Conservation (phyloP, 306 rosid genomes). For the Glycine soja region DNA sequence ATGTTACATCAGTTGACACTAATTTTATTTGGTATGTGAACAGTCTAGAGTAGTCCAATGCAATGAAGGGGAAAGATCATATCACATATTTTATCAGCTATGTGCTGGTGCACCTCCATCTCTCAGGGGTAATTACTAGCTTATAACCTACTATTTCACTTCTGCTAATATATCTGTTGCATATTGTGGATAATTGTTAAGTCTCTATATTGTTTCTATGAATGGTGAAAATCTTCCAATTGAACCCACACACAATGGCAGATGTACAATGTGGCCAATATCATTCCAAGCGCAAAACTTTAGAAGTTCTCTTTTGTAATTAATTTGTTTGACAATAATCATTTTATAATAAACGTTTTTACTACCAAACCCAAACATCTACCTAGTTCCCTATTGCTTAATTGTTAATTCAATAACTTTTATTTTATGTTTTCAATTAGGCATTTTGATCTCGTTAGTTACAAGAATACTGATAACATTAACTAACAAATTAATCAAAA, state of each 20-base stretch:
- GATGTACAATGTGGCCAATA: background rate
- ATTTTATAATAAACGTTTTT: slow-evolving; percentile 20
- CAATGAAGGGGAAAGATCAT: slow-evolving; percentile 91
- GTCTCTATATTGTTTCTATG: no score
- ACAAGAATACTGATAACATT: slow-evolving; percentile 6
- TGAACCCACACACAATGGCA: background rate
- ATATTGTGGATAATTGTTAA: slow-evolving; percentile 12
- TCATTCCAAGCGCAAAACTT: slow-evolving; percentile 11
- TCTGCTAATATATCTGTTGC: slow-evolving; percentile 33
- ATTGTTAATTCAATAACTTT: background rate
- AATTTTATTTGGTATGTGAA: slow-evolving; percentile 41
- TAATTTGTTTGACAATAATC: slow-evolving; percentile 18
- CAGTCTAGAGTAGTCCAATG: slow-evolving; percentile 99
- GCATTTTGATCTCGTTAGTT: slow-evolving; percentile 11
- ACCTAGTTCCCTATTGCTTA: slow-evolving; percentile 2
- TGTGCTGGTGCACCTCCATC: slow-evolving; percentile 89
- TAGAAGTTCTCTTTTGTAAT: background rate
- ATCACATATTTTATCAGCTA: slow-evolving; percentile 93
- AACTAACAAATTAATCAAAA: slow-evolving; percentile 9
- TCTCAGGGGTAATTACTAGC: slow-evolving; percentile 61
- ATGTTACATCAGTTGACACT: slow-evolving; percentile 35
- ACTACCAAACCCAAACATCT: slow-evolving; percentile 7
- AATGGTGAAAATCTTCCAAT: background rate
- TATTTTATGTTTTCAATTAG: slow-evolving; percentile 19
- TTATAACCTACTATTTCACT: slow-evolving; percentile 23